phyloP scores from a whole-genome alignment of 306 rosid species.

The Quercus glauca region DNA sequence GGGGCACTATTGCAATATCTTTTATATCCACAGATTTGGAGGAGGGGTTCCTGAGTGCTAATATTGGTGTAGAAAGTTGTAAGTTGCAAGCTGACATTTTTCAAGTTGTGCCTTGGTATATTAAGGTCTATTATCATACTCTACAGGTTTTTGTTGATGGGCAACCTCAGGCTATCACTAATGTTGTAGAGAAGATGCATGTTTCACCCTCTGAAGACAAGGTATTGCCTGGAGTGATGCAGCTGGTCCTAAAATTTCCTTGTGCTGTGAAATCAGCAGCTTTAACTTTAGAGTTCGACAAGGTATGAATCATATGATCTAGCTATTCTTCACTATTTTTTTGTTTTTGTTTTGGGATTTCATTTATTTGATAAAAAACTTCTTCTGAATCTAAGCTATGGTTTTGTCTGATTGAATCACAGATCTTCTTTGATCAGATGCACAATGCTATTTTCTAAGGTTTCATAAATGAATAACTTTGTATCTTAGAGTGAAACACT shows the following conservation, averaged over 20 bases:
- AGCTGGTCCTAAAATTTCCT: conserved; percentile 74
- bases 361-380: neutral
- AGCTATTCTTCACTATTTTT: neutral
- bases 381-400: neutral
- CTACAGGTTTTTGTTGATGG: conserved; percentile 62
- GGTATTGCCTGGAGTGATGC: conserved; percentile 82
- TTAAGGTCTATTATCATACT: conserved; percentile 89
- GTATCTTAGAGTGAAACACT: neutral
- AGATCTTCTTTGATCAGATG: neutral
- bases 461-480: neutral
- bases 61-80: conserved; percentile 49
- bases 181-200: conserved; percentile 62
- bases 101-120: conserved; percentile 97
- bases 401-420: conserved; percentile 5
- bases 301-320: conserved; percentile 43
- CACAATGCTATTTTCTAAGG: neutral
- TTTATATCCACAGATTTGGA: conserved; percentile 61
- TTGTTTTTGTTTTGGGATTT: neutral
- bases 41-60: conserved; percentile 27
- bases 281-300: conserved; percentile 69
- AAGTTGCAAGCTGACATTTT: conserved; percentile 68
- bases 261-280: conserved; percentile 77
- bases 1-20: conserved; percentile 91
- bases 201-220: conserved; percentile 96
- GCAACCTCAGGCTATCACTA: conserved; percentile 40